Base-by-base conservation (phyloP, 768 basidiomycete species). In the Peribolospora kevripleyi region DNA sequence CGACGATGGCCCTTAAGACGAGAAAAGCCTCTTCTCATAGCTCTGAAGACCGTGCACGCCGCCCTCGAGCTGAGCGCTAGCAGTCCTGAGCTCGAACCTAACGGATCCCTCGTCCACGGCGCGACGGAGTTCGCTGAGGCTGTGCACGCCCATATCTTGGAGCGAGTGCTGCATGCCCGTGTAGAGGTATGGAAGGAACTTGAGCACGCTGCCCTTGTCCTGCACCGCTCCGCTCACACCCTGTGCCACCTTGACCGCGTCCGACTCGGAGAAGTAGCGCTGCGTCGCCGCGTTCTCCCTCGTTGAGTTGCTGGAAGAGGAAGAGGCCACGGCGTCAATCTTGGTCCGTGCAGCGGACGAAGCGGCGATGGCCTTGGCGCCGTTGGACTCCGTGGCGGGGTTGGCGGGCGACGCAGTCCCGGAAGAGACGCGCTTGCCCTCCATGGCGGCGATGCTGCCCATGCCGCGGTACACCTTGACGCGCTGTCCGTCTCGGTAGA, bases 401-500 rank as follows among this genome's bases (percentile, higher is more conserved):
- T 77, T 79, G 43, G 80, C 79, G 61, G 82, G 78, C 54, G 84
- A 82, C 36, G 43, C 25, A 45, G 37, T 11, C 46, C 13, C 42
- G 47, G n/a, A 40, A 48, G 39, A 50, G 25, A 55, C 65, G 64
- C 25, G 25, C 25, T 25, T 25, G 25, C 25, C 25, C 51, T 66
- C 63, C 62, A 67, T 66, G 60, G 73, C 64, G 57, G 74, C 75
- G 63, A 95, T 73, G 64, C 81, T 84, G 14, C 93, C 91, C 93
- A 98, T 98, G 4, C 93, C 93, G 55, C 93, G 81, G 70, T 97
- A 98, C 42, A 90, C 80, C 75, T 98, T 98, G 66, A 97, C 87
- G 50, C 93, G 81, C 73, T 93, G 93, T 42, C 93, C 93, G 60
- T 95, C 90, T 65, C 97, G 90, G 70, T 91, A 98, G 68, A 93